Conservation (phyloP, 495 filamentous ascomycete species). For the Aspergillus indologenus region DNA sequence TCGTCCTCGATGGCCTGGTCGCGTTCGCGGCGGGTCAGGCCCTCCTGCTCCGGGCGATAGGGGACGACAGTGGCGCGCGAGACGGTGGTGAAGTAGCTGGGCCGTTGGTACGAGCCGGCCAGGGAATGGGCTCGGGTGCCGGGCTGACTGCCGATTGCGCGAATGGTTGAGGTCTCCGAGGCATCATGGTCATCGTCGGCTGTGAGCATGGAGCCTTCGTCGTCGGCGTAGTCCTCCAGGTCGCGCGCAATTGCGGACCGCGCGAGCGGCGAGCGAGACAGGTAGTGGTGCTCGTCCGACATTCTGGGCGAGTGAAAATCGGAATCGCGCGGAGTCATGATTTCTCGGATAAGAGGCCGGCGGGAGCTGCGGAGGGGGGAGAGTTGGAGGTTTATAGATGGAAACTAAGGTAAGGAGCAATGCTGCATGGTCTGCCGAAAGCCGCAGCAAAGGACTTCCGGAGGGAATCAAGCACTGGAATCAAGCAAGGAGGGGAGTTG, state of each 20-base stretch:
- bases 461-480: background rate
- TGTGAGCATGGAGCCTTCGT: slow-evolving; percentile 36
- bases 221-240: slow-evolving; percentile 55
- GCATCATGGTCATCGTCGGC: slow-evolving; percentile 47
- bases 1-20: slow-evolving; percentile 67
- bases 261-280: slow-evolving; percentile 61
- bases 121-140: slow-evolving; percentile 48
- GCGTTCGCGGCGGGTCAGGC: slow-evolving; percentile 58
- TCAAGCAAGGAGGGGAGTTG: background rate
- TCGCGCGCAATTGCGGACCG: slow-evolving; percentile 69
- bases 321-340: slow-evolving; percentile 22
- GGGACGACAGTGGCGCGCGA: slow-evolving; percentile 49
- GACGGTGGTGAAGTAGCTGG: slow-evolving; percentile 61
- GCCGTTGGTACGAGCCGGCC: slow-evolving; percentile 68
- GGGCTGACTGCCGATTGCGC: slow-evolving; percentile 35
- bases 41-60: slow-evolving; percentile 42
- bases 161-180: slow-evolving; percentile 49
- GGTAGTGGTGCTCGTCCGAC: slow-evolving; percentile 39
- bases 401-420: background rate
- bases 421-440: background rate
- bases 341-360: background rate
- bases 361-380: background rate
- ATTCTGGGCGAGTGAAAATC: slow-evolving; percentile 15
- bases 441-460: background rate
- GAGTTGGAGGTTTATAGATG: background rate